Percentiles rank a stretch among this genome's conserved stretches.
Conservation (phyloP, 2,329 filamentous ascomycete species). For the Stemphylium beticola region DNA sequence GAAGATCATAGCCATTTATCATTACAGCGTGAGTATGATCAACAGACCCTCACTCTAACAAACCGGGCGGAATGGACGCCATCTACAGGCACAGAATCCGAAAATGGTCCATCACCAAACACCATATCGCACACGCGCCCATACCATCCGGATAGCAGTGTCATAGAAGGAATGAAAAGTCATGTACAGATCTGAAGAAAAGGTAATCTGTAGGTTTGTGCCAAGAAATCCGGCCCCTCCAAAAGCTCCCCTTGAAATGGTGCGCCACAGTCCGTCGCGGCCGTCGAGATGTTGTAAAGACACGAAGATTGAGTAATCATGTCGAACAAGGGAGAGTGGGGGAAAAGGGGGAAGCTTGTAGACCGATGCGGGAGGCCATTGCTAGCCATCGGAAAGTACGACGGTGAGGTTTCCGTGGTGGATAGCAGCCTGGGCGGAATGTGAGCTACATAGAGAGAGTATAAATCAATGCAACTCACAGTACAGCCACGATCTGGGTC, state of each 20-base stretch:
- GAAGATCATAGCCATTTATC: background rate
- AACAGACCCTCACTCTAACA: background rate
- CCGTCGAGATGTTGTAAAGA: constrained; percentile 17
- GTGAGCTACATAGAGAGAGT: background rate
- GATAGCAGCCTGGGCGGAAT: constrained; percentile 26
- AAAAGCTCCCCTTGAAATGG: constrained; percentile 31
- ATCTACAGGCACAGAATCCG: background rate
- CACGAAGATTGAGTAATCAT: constrained; percentile 5
- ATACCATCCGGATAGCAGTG: background rate
- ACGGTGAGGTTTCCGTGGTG: constrained; percentile 32
- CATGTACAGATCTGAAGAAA: constrained; percentile 20
- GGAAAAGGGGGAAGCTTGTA: background rate
- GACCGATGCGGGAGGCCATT: background rate
- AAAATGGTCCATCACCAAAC: background rate
- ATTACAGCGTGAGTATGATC: background rate
- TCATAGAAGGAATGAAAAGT: constrained; percentile 6
- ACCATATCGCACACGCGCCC: too few relatives aligned
- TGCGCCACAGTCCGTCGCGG: background rate
- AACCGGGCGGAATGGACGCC: background rate
- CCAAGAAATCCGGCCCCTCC: constrained; percentile 25
- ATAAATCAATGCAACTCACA: constrained; percentile 59
- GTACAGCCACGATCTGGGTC: constrained; percentile 73
- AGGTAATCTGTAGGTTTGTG: background rate
- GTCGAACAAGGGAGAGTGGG: background rate
- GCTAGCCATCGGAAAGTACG: constrained; percentile 36